These are phyloP conservation scores for Oligophagozyma castellii DNA, from an alignment of 1,139 yeast genomes.

Conservation along the genomic window DNA sequence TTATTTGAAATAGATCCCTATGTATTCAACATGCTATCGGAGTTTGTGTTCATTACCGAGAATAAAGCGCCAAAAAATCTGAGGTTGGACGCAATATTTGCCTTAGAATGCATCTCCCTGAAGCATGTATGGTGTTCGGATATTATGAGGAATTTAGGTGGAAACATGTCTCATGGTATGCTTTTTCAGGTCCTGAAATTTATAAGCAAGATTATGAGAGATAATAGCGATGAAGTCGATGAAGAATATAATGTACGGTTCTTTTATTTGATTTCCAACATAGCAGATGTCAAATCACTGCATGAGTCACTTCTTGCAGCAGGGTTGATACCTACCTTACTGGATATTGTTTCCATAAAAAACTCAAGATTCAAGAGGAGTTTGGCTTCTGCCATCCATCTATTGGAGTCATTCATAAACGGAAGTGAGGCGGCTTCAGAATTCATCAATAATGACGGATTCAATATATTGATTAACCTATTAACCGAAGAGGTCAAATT, in stretches of 20 bases:
- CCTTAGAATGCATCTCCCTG: conserved; percentile 58
- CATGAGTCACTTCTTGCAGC: conserved; percentile 43
- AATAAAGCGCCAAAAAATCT: conserved; percentile 35
- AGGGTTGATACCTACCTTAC: conserved; percentile 55
- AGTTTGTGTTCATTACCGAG: conserved; percentile 48
- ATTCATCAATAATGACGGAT: conserved; percentile 58
- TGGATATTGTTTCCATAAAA: conserved; percentile 45
- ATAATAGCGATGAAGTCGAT: conserved; percentile 25
- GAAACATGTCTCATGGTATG: conserved; percentile 77
- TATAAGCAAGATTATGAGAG: conserved; percentile 34
- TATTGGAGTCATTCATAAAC: conserved; percentile 41
- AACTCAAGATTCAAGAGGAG: conserved; percentile 40
- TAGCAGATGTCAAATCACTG: conserved; percentile 41
- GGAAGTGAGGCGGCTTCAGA: conserved; percentile 37
- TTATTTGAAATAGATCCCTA: conserved; percentile 68
- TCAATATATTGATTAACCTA: conserved; percentile 44
- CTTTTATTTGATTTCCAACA: conserved; percentile 44
- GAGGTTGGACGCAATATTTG: conserved; percentile 46
- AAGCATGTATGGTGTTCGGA: conserved; percentile 67
- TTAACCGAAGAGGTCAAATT: conserved; percentile 55
- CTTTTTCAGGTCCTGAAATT: conserved; percentile 59
- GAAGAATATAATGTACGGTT: conserved; percentile 41
- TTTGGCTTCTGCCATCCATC: conserved; percentile 51
- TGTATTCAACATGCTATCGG: conserved; percentile 56
- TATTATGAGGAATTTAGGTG: conserved; percentile 71